Evolutionary conservation across 2,329 filamentous ascomycete species (phyloP).

Genomic region (Fusarium chaquense): DNA sequence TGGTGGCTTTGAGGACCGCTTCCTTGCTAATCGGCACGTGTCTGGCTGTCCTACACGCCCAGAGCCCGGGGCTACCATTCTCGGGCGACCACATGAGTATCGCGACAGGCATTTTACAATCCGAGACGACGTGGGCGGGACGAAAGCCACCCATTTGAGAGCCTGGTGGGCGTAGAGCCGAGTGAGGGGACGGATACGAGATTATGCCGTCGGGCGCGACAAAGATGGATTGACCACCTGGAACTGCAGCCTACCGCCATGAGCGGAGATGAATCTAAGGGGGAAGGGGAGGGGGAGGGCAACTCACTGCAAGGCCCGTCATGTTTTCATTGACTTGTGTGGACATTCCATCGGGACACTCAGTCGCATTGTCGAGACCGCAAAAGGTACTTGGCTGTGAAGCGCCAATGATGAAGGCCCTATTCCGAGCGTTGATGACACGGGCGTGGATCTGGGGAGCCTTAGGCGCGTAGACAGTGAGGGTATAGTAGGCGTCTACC

Average conservation of each 20-base stretch:
- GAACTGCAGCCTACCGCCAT: conserved; percentile 61
- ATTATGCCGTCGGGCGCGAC: conserved; percentile 66
- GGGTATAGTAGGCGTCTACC: conserved; percentile 42
- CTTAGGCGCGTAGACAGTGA: conserved; percentile 44
- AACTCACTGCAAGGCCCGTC: conserved; percentile 46
- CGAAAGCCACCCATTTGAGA: conserved; percentile 64
- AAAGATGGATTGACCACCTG: conserved; percentile 73
- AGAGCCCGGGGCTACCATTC: conserved; percentile 42
- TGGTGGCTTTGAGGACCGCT: conserved; percentile 47
- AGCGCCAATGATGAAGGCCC: conserved; percentile 48
- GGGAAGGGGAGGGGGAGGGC: rapidly evolving
- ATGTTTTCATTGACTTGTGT: conserved; percentile 49
- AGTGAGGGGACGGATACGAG: conserved; percentile 68
- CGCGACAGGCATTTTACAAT: conserved; percentile 39
- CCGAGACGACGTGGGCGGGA: conserved; percentile 44
- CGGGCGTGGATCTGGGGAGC: conserved; percentile 40
- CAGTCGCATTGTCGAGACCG: conserved; percentile 26
- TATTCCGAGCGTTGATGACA: conserved; percentile 47
- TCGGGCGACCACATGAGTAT: conserved; percentile 45
- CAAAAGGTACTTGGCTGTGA: conserved; percentile 46
- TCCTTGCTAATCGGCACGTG: conserved; percentile 26
- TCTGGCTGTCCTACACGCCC: conserved; percentile 44
- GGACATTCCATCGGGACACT: conserved; percentile 46
- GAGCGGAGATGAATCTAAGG: rapidly evolving
- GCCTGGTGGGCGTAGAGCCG: conserved; percentile 62